phyloP scores from a whole-genome alignment of 768 basidiomycete genomes.

The Calvatia gigantea region DNA sequence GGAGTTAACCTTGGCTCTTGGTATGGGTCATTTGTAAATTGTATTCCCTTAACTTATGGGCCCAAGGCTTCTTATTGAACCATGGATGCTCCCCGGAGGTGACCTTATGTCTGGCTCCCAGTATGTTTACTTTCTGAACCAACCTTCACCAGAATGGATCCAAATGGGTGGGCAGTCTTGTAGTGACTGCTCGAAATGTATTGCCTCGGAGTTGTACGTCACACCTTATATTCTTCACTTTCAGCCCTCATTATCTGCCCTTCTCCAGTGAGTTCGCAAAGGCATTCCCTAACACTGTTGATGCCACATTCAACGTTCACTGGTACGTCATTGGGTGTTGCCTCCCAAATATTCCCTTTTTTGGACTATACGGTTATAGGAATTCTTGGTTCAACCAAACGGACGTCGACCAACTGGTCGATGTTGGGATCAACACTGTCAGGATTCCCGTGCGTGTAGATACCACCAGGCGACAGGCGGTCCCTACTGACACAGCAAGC shows the following conservation, averaged over 20 bases:
- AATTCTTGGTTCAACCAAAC: constrained; percentile 66
- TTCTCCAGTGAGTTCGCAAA: constrained; percentile 52
- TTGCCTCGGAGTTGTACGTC: constrained; percentile 63
- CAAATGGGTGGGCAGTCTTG: constrained; percentile 71
- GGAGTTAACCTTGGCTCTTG: constrained; percentile 73
- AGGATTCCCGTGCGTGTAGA: constrained; percentile 59
- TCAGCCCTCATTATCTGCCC: not conserved
- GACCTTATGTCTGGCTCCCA: not conserved
- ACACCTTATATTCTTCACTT: not conserved
- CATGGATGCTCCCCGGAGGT: constrained; percentile 84
- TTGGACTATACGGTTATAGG: too few species aligned
- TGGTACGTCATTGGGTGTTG: constrained; percentile 39
- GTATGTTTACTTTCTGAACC: not conserved
- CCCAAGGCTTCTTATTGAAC: constrained; percentile 65
- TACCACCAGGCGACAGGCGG: not conserved
- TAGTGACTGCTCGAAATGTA: constrained; percentile 57
- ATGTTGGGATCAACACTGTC: constrained; percentile 67
- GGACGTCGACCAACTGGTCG: constrained; percentile 51
- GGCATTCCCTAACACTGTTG: constrained; percentile 56
- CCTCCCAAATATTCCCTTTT: not conserved
- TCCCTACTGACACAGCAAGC: not conserved
- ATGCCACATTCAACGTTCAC: constrained; percentile 56
- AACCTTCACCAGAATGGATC: constrained; percentile 51
- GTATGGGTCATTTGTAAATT: constrained; percentile 24
- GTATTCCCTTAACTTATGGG: constrained; percentile 11